Evolutionary conservation across 78 protist genomes (phyloP).

Genomic region (Polysphondylium violaceum): DNA sequence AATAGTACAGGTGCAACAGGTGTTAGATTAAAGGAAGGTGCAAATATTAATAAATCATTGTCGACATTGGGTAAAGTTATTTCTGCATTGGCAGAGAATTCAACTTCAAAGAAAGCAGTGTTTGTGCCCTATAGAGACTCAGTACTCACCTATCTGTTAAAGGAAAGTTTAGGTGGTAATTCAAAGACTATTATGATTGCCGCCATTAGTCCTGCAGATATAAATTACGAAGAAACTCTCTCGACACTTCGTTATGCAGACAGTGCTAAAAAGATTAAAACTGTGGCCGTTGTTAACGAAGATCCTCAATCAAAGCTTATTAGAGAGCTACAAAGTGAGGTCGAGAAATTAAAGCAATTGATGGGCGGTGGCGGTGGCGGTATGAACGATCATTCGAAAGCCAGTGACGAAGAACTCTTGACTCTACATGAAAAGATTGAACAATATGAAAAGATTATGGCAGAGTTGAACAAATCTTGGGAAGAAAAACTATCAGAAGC

Average conservation of each 20-base stretch:
- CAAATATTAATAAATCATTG: constrained; percentile 89
- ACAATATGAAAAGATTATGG: constrained; percentile 63
- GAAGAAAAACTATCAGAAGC: constrained; percentile 60
- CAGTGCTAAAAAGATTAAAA: constrained; percentile 93
- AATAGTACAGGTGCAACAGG: constrained; percentile 88
- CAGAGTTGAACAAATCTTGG: constrained; percentile 78
- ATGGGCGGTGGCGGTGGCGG: constrained; percentile 29
- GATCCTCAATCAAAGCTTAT: constrained; percentile 81
- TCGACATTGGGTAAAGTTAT: constrained; percentile 92
- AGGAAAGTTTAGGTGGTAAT: constrained; percentile 97
- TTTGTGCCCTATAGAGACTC: constrained; percentile 97
- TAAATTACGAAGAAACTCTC: constrained; percentile 89
- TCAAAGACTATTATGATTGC: constrained; percentile 96
- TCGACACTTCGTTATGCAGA: constrained; percentile 96
- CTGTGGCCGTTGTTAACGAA: constrained; percentile 90
- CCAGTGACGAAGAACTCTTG: constrained; percentile 5
- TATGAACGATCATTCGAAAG: neutral
- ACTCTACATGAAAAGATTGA: constrained; percentile 70
- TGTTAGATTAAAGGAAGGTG: constrained; percentile 87
- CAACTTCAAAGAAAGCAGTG: constrained; percentile 71
- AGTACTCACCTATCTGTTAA: constrained; percentile 93
- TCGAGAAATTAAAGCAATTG: constrained; percentile 26
- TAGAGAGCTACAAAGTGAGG: constrained; percentile 84
- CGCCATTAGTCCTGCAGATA: constrained; percentile 84
- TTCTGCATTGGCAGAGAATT: constrained; percentile 88